Percentiles rank a stretch among this genome's conserved stretches.
phyloP scores from a whole-genome alignment of 2,329 filamentous ascomycete genomes.

The Penicillium sp. region DNA sequence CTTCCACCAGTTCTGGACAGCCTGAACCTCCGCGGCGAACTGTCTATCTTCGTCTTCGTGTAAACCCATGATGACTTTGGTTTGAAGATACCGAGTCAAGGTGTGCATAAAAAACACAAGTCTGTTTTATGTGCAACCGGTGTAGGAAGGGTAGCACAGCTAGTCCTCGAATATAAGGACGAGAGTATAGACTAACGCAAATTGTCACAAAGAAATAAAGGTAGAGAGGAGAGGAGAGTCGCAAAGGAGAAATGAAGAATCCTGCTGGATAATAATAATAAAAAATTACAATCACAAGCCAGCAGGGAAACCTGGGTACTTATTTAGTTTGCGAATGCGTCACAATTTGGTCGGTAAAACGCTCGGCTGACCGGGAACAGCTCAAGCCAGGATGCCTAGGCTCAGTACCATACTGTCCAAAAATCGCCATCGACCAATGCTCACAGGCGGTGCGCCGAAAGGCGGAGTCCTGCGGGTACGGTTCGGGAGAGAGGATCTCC shows the following conservation, averaged over 20 bases:
- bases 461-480: constrained; percentile 25
- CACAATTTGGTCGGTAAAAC: constrained; percentile 40
- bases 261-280: background rate
- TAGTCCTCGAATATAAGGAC: constrained; percentile 7
- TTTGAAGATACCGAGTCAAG: constrained; percentile 13
- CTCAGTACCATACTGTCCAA: constrained; percentile 5
- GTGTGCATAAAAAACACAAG: background rate
- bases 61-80: constrained; percentile 38
- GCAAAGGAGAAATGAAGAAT: background rate
- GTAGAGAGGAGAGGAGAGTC: constrained; percentile 5
- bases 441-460: constrained; percentile 32
- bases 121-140: constrained; percentile 11
- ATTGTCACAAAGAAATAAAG: background rate
- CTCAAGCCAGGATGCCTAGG: constrained; percentile 24
- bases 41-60: constrained; percentile 68
- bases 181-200: constrained; percentile 4
- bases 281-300: constrained; percentile 28
- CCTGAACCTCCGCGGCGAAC: constrained; percentile 79
- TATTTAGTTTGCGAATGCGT: constrained; percentile 31
- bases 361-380: constrained; percentile 40
- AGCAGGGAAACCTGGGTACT: constrained; percentile 29
- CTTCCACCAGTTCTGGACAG: constrained; percentile 91
- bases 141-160: constrained; percentile 6
- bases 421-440: constrained; percentile 12
- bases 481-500: constrained; percentile 41